Conservation (phyloP, 129 eudicot species). For the Flaveria robusta region DNA sequence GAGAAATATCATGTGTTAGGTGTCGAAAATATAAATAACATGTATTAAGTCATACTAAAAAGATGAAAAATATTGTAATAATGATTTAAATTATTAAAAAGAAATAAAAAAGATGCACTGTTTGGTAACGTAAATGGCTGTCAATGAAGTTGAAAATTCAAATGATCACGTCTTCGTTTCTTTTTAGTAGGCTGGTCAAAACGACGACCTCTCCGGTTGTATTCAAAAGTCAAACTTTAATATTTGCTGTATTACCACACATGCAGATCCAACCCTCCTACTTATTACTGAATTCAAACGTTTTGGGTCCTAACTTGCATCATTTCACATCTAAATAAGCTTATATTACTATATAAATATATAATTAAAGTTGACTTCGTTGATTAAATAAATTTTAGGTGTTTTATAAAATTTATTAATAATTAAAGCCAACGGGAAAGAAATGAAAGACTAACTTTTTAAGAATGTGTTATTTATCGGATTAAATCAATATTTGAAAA, state of each 20-base stretch:
- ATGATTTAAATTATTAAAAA: no score
- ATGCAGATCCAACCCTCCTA: slow-evolving; percentile 1
- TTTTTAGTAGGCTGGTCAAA: slow-evolving; percentile 35
- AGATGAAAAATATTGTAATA: no score
- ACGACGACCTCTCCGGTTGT: background rate
- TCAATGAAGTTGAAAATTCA: slow-evolving; percentile 17
- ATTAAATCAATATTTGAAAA: no score
- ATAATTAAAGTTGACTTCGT: background rate
- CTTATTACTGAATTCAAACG: background rate
- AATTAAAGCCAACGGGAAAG: no score
- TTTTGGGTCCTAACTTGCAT: background rate
- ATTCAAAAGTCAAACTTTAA: slow-evolving; percentile 23
- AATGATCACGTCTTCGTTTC: slow-evolving; percentile 29
- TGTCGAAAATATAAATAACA: no score
- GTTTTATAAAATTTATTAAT: no score
- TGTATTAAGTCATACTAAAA: no score
- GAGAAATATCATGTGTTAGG: no score
- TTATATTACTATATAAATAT: background rate
- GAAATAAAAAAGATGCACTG: no score
- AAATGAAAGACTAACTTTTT: no score
- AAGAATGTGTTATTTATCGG: no score
- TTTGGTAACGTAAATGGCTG: no score
- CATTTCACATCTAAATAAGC: background rate
- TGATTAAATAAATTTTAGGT: background rate
- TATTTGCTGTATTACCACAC: background rate